Evolutionary conservation across 768 basidiomycete species (phyloP).

Genomic region (Royoungia palumana): DNA sequence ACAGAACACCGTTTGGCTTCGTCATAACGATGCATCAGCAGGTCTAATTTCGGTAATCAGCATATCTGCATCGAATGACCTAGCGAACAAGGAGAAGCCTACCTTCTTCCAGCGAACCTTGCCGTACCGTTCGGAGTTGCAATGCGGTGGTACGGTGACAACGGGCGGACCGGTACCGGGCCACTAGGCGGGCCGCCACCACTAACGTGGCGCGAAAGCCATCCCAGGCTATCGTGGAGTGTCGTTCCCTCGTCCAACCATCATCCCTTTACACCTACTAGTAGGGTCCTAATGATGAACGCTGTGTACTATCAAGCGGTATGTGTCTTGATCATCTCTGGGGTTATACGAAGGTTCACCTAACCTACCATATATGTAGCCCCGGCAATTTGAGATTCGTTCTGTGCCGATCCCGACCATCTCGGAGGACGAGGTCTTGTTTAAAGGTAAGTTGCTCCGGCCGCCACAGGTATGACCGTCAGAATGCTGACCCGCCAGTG

Average conservation of each 20-base stretch:
- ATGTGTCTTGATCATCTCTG: not conserved
- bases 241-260: not conserved
- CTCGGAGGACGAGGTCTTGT: slow-evolving; percentile 52
- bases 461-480: too few species aligned
- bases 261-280: not conserved
- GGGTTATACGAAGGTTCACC: not conserved
- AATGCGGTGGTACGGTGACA: too few species aligned
- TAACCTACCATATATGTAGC: slow-evolving; percentile 24
- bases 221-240: slow-evolving; percentile 12
- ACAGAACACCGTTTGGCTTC: too few species aligned
- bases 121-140: too few species aligned
- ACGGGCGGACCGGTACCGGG: too few species aligned
- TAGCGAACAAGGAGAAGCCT: too few species aligned
- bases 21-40: too few species aligned
- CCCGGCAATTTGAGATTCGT: slow-evolving; percentile 51
- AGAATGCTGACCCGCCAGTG: not conserved
- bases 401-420: slow-evolving; percentile 51
- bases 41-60: too few species aligned
- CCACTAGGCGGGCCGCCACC: too few species aligned
- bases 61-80: too few species aligned
- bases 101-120: too few species aligned
- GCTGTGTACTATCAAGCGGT: slow-evolving; percentile 49
- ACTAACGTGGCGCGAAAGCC: not conserved
- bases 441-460: slow-evolving; percentile 43
- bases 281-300: slow-evolving; percentile 35